Evolutionary conservation across 345 rosid species (phyloP).

Genomic region (Angophora floribunda): DNA sequence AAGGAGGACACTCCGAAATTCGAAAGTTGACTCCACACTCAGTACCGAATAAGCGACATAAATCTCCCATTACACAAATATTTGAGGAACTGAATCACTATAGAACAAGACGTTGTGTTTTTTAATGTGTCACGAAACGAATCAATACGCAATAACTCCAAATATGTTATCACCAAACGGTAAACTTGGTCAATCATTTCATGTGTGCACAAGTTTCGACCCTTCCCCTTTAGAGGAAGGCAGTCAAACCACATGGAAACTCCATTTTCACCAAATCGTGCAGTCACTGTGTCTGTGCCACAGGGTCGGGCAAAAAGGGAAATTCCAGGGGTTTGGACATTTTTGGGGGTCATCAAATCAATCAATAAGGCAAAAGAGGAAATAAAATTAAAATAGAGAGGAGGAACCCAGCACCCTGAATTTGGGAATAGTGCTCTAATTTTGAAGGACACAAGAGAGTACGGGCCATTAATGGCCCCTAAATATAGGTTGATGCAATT

Average conservation of each 20-base stretch:
- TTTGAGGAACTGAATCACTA: neutral
- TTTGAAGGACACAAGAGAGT: conserved; percentile 12
- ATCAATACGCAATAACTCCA: neutral
- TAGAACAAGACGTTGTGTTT: neutral
- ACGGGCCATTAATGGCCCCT: conserved; percentile 4
- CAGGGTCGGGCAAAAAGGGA: neutral
- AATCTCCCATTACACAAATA: neutral
- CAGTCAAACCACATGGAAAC: neutral
- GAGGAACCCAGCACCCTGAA: conserved; percentile 1
- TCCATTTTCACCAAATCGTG: neutral
- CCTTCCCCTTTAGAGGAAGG: neutral
- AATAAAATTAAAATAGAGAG: neutral
- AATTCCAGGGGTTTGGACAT: neutral
- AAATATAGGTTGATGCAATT: neutral
- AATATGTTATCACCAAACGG: neutral
- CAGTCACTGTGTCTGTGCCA: neutral
- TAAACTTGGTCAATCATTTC: neutral
- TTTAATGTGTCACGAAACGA: neutral
- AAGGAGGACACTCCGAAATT: neutral
- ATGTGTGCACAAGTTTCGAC: neutral
- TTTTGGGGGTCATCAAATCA: neutral
- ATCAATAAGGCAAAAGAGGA: neutral
- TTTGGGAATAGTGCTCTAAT: conserved; percentile 25
- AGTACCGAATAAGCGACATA: neutral
- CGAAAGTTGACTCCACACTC: neutral